phyloP scores from a whole-genome alignment of 2,329 filamentous ascomycete genomes.

The Neonectria ditissima region DNA sequence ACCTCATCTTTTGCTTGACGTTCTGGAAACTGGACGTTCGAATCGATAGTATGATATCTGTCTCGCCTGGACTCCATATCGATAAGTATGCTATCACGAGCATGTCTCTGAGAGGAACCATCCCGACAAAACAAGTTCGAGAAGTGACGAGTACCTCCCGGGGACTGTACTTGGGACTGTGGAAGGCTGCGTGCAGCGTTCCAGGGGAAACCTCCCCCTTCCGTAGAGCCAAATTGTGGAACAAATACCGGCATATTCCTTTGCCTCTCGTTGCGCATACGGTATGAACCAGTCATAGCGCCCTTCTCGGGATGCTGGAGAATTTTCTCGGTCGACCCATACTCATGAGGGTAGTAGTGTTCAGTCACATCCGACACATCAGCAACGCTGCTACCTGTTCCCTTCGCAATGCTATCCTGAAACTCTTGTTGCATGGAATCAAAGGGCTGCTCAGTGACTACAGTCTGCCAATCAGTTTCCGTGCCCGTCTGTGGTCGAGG shows the following conservation, averaged over 20 bases:
- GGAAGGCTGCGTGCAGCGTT: slow-evolving; percentile 40
- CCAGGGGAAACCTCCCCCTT: slow-evolving; percentile 29
- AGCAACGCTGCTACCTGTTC: slow-evolving; percentile 58
- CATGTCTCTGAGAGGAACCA: slow-evolving; percentile 8
- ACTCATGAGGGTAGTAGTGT: slow-evolving; percentile 35
- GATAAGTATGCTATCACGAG: slow-evolving; percentile 28
- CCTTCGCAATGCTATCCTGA: slow-evolving; percentile 43
- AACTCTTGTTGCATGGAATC: slow-evolving; percentile 36
- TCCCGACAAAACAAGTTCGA: slow-evolving; percentile 44
- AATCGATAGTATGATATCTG: slow-evolving; percentile 50
- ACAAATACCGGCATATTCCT: slow-evolving; percentile 37
- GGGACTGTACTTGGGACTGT: slow-evolving; percentile 36
- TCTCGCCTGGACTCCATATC: slow-evolving; percentile 41
- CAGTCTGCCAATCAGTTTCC: slow-evolving; percentile 53
- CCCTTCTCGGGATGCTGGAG: slow-evolving; percentile 42
- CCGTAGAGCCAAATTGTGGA: slow-evolving; percentile 33
- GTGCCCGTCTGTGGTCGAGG: slow-evolving; percentile 32
- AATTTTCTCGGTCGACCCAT: slow-evolving; percentile 43
- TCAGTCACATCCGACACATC: slow-evolving; percentile 55
- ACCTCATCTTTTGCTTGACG: background rate
- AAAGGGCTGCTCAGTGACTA: slow-evolving; percentile 47
- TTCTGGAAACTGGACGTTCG: slow-evolving; percentile 32
- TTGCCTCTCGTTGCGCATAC: slow-evolving; percentile 40
- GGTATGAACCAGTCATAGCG: slow-evolving; percentile 26
- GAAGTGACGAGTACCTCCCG: slow-evolving; percentile 42